These are phyloP conservation scores for Xylariaceae sp. DNA, from an alignment of 2,329 filamentous ascomycete species.

Conservation along the genomic window DNA sequence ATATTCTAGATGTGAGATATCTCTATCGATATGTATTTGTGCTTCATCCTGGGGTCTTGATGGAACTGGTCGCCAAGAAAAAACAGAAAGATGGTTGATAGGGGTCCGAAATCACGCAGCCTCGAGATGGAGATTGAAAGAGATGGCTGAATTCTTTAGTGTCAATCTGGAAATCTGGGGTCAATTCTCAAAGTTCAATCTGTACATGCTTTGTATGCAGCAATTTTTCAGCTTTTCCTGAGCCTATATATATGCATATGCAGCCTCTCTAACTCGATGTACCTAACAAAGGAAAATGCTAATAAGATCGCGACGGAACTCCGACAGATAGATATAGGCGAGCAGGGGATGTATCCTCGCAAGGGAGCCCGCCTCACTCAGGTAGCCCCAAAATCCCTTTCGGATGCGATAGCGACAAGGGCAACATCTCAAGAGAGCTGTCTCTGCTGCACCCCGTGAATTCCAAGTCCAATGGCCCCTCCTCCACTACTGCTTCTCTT, in stretches of 20 bases:
- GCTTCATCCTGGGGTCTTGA: too few relatives aligned
- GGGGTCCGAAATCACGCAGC: too few relatives aligned
- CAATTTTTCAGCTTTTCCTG: not conserved
- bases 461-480: slow-evolving; percentile 10
- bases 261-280: not conserved
- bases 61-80: too few relatives aligned
- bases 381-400: not conserved
- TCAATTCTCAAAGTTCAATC: too few relatives aligned
- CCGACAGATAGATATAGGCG: not conserved
- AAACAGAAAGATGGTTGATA: too few relatives aligned
- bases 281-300: too few relatives aligned
- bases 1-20: too few relatives aligned
- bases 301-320: not conserved
- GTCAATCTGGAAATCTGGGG: too few relatives aligned
- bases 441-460: slow-evolving; percentile 5
- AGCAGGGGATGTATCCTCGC: not conserved
- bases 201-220: too few relatives aligned
- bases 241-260: not conserved
- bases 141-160: too few relatives aligned
- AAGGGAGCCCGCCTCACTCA: not conserved
- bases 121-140: too few relatives aligned
- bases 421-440: not conserved
- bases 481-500: not conserved
- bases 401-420: not conserved
- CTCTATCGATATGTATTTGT: too few relatives aligned